A percentile compares a stretch with the other conserved stretches of the same genome.
phyloP scores from a whole-genome alignment of 345 rosid species.

The Gossypium arboreum region DNA sequence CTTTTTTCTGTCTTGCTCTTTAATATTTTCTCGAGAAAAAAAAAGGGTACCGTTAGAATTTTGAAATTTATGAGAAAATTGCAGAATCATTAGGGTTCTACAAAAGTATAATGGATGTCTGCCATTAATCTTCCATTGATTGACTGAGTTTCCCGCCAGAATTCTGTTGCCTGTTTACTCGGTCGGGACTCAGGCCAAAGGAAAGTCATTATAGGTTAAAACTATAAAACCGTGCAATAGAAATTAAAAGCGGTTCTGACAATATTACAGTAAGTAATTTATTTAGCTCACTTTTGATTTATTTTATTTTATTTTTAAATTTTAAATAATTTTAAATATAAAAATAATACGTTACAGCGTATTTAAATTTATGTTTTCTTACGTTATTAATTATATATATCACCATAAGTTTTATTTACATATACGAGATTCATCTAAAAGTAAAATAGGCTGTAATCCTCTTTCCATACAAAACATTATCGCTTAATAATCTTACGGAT shows the following conservation, averaged over 20 bases:
- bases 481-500: background rate
- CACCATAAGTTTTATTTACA: too few relatives aligned
- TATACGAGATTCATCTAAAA: too few relatives aligned
- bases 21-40: background rate
- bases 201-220: background rate
- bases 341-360: accelerated
- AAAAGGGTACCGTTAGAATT: background rate
- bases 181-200: background rate
- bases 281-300: too few relatives aligned
- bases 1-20: constrained; percentile 6
- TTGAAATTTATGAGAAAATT: background rate
- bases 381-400: too few relatives aligned
- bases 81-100: background rate
- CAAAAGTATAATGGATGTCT: background rate
- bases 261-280: background rate
- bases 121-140: background rate
- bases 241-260: background rate
- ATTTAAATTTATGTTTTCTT: too few relatives aligned
- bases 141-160: background rate
- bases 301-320: too few relatives aligned
- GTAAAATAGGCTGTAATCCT: background rate
- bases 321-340: too few relatives aligned
- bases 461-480: background rate
- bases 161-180: background rate
- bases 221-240: background rate